Evolutionary conservation across 2,329 filamentous ascomycete genomes (phyloP), one percentile per base, ranked within the genome.

Genomic region (Aspergillus ustus): DNA sequence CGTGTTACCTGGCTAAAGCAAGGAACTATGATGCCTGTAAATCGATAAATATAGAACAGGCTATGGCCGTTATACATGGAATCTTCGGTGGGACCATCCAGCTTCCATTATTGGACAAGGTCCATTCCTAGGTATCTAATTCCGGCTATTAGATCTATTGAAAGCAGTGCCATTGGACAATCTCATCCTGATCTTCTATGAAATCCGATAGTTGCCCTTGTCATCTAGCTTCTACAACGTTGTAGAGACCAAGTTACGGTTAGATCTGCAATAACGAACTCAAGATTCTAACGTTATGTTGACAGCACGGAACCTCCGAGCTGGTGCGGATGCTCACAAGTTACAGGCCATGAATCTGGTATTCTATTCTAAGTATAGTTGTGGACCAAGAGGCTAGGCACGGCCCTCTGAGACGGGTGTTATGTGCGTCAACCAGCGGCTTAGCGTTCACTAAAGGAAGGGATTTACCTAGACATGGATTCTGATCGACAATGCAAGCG

Each of bases 21-120:
- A n/a, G 6, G 46, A 49, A n/a, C 20, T n/a, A 17, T 40, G 19
- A 28, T 50, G 29, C 31, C 31, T 57, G n/a, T 28, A 19, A 15
- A 19, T 11, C 8, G 34, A 44, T 44, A 51, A 57, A 57, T 31
- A 57, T 50, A 50, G 55, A 43, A 57, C 22, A 20, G 49, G 25
- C 25, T 25, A 25, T 6, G 15, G 15, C 20, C 22, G n/a, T n/a
- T 20, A 15, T 17, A 20, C 22, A 40, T n/a, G n/a, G n/a, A n/a
- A 5, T n/a, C 28, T 28, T 51, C 49, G 9, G 17, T 37, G 19
- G n/a, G 22, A 13, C 8, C 7, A 37, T 17, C 34, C 34, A 40
- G 11, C 34, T 5, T 40, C 15, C 34, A 13, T 11, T 5, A 13
- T 40, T 40, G 34, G 34, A 40, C 11, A 3, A 4, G 34, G 6